These are phyloP conservation scores for Linum trigynum DNA, from an alignment of 345 rosid genomes.

Conservation along the genomic window DNA sequence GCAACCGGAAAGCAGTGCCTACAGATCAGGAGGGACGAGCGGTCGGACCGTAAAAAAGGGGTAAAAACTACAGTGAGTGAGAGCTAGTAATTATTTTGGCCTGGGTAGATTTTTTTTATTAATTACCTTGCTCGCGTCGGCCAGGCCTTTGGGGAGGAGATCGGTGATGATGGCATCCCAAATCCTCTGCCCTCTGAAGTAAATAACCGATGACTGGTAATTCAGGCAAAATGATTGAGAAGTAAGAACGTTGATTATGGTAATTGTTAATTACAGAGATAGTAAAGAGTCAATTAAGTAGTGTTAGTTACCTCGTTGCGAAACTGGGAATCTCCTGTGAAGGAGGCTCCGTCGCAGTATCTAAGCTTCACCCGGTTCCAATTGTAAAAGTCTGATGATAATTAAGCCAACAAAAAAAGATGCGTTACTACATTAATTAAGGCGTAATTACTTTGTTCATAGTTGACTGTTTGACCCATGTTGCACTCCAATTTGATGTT, in stretches of 20 bases:
- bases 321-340: slow-evolving; percentile 57
- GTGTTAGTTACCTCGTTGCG: slow-evolving; percentile 53
- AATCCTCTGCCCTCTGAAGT: slow-evolving; percentile 85
- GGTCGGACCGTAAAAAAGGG: no score
- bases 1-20: slow-evolving; percentile 98
- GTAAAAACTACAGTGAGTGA: no score
- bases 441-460: no score
- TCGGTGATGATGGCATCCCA: slow-evolving; percentile 83
- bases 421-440: no score
- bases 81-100: no score
- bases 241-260: background rate
- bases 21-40: background rate
- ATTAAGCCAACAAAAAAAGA: background rate
- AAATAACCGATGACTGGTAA: slow-evolving; percentile 65
- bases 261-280: no score
- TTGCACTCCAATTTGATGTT: no score
- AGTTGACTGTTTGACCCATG: no score
- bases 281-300: background rate
- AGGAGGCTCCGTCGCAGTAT: slow-evolving; percentile 96
- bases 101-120: background rate
- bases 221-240: background rate
- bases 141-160: slow-evolving; percentile 77
- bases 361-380: slow-evolving; percentile 94
- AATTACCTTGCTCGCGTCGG: slow-evolving; percentile 54
- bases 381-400: slow-evolving; percentile 72